A percentile compares a stretch with the other conserved stretches of the same genome.
Conservation (phyloP, 345 rosid species). For the Lagerstroemia speciosa region DNA sequence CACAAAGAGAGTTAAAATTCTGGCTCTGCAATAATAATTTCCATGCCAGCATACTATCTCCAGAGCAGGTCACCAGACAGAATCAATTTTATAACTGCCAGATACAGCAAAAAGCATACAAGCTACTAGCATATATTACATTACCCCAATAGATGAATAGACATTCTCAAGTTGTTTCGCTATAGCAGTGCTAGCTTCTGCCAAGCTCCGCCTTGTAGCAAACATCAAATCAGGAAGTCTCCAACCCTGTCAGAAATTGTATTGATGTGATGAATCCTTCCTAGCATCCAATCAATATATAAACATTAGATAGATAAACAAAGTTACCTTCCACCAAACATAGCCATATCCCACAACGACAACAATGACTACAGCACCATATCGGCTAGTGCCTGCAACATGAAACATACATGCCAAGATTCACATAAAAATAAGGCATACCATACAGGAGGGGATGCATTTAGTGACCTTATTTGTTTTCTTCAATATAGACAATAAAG, state of each 20-base stretch:
- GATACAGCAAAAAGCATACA: not conserved
- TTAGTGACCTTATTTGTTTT: not conserved
- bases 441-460: not conserved
- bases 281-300: not conserved
- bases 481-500: too few relatives aligned
- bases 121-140: slow-evolving; percentile 5
- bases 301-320: not conserved
- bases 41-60: not conserved
- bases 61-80: not conserved
- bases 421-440: not conserved
- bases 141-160: slow-evolving; percentile 60
- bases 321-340: slow-evolving; percentile 74
- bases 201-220: slow-evolving; percentile 77
- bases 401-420: not conserved
- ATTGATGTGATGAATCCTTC: not conserved
- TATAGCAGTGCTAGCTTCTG: slow-evolving; percentile 70
- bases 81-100: not conserved
- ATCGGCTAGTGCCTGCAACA: slow-evolving; percentile 44
- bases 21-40: not conserved
- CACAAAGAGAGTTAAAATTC: not conserved
- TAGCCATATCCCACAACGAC: slow-evolving; percentile 61
- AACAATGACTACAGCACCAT: slow-evolving; percentile 38
- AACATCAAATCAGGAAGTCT: slow-evolving; percentile 92
- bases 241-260: slow-evolving; percentile 52
- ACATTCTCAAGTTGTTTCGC: slow-evolving; percentile 73